A percentile compares a stretch with the other conserved stretches of the same genome.
Evolutionary conservation across 2,329 filamentous ascomycete species (phyloP).

Genomic region (Tympanopsis confertula): DNA sequence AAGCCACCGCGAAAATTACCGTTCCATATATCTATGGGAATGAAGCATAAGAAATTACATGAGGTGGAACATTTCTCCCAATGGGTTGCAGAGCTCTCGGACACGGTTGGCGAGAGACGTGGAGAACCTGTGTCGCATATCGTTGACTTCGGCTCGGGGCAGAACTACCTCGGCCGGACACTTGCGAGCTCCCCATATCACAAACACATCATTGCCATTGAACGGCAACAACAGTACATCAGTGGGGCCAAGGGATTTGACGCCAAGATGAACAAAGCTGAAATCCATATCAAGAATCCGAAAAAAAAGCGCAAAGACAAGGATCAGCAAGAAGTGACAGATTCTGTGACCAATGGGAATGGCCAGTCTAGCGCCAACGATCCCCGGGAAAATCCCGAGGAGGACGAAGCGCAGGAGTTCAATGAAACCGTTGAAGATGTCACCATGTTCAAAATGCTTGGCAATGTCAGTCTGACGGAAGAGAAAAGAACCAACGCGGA

Average conservation of each 20-base stretch:
- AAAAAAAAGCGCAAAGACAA: not conserved
- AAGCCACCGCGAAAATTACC: not conserved
- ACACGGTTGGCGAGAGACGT: constrained; percentile 16
- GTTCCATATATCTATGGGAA: not conserved
- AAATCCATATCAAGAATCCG: too few relatives aligned
- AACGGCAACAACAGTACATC: constrained; percentile 51
- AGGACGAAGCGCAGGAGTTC: not conserved
- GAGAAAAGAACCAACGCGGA: not conserved
- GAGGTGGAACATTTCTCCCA: constrained; percentile 39
- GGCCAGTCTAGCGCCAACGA: too few relatives aligned
- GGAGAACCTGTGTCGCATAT: constrained; percentile 39
- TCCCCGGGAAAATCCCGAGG: not conserved
- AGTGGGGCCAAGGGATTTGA: constrained; percentile 51
- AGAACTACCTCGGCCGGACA: constrained; percentile 56
- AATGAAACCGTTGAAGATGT: not conserved
- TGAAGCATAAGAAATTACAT: not conserved
- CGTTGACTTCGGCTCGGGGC: constrained; percentile 58
- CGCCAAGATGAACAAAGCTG: constrained; percentile 34
- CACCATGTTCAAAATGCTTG: constrained; percentile 27
- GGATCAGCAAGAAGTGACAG: not conserved
- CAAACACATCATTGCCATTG: constrained; percentile 51
- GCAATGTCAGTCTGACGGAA: constrained; percentile 10
- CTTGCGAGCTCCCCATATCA: constrained; percentile 42
- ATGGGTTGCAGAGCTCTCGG: constrained; percentile 41
- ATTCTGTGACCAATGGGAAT: too few relatives aligned